These are phyloP conservation scores for Apiospora marii DNA, from an alignment of 2,329 filamentous ascomycete genomes.

Conservation along the genomic window DNA sequence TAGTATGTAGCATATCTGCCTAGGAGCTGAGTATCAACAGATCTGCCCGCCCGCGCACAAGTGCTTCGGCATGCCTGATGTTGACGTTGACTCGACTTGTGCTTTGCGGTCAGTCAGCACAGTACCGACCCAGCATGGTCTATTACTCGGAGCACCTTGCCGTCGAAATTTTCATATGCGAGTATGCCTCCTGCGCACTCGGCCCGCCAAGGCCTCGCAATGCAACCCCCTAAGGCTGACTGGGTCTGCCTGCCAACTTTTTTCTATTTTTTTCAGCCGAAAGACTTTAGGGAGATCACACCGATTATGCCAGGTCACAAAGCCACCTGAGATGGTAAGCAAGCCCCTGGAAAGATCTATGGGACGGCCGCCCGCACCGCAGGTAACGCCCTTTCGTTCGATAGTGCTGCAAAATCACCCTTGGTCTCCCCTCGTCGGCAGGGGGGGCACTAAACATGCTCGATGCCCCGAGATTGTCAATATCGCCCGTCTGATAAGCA, in stretches of 20 bases:
- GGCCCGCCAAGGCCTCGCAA: neutral
- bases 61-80: neutral
- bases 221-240: slow-evolving; percentile 23
- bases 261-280: neutral
- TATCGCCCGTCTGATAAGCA: slow-evolving; percentile 1
- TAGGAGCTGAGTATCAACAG: neutral
- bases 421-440: neutral
- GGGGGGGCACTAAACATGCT: neutral
- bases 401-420: neutral
- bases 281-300: slow-evolving; percentile 10
- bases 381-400: neutral
- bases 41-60: neutral
- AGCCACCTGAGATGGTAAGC: slow-evolving; percentile 14
- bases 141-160: slow-evolving; percentile 5
- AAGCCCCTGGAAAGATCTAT: slow-evolving; percentile 18
- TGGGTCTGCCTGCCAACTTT: slow-evolving; percentile 22
- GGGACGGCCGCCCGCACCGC: neutral
- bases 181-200: neutral
- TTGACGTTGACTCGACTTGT: neutral
- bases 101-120: neutral
- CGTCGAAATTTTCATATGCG: neutral
- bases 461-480: slow-evolving; percentile 18
- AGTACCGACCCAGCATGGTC: neutral
- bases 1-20: neutral
- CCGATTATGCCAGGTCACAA: neutral